These are phyloP conservation scores for Wickerhamomyces hampshirensis DNA, from an alignment of 805 yeast genomes.

Conservation along the genomic window DNA sequence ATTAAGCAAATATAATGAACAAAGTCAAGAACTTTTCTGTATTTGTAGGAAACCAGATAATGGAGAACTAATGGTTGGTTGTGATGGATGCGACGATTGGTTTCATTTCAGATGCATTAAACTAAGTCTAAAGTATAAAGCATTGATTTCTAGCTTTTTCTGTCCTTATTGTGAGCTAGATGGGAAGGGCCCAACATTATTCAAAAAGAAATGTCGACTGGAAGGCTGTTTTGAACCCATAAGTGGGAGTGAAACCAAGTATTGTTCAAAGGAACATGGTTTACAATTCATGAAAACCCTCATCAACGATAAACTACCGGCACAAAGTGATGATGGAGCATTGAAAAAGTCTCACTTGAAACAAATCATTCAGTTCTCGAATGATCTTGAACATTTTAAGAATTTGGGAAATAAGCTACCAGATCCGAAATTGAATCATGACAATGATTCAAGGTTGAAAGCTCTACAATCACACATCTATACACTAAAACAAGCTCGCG, in stretches of 20 bases:
- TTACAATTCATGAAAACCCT: constrained; percentile 11
- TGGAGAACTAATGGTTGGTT: constrained; percentile 85
- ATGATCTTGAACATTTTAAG: constrained; percentile 19
- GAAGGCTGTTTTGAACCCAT: constrained; percentile 53
- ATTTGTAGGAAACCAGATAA: constrained; percentile 73
- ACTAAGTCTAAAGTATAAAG: constrained; percentile 43
- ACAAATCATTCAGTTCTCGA: constrained; percentile 10
- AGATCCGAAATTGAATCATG: constrained; percentile 28
- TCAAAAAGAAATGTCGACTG: constrained; percentile 76
- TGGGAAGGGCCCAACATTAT: constrained; percentile 44
- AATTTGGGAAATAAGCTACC: constrained; percentile 40
- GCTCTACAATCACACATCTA: constrained; percentile 1
- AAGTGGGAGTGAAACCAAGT: constrained; percentile 47
- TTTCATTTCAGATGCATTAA: constrained; percentile 79
- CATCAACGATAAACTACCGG: constrained; percentile 1
- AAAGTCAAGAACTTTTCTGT: constrained; percentile 68
- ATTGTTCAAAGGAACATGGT: constrained; percentile 76
- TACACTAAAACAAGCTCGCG: neutral
- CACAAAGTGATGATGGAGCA: constrained; percentile 1
- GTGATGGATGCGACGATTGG: constrained; percentile 96
- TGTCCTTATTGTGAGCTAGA: constrained; percentile 67
- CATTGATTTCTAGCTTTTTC: constrained; percentile 57
- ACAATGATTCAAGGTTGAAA: constrained; percentile 9
- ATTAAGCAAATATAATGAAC: constrained; percentile 34
- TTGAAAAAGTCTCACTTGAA: constrained; percentile 8